These are phyloP conservation scores for Conticribra guillardii DNA, from an alignment of 108 stramenopile species.

Conservation along the genomic window DNA sequence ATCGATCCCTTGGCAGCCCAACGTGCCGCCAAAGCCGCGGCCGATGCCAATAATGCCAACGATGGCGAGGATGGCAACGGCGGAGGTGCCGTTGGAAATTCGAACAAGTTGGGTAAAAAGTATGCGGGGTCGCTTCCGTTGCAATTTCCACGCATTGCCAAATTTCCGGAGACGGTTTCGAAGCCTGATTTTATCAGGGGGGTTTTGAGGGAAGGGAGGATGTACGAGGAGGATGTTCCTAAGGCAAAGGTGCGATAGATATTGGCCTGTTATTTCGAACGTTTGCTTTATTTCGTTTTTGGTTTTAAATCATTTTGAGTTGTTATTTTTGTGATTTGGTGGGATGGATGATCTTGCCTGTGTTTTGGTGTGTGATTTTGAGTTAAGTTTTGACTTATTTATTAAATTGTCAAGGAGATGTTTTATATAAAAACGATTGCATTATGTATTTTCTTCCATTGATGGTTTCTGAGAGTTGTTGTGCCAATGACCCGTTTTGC, in stretches of 20 bases:
- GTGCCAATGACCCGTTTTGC: too few species aligned
- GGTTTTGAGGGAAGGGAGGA: constrained; percentile 58
- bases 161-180: constrained; percentile 74
- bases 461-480: too few species aligned
- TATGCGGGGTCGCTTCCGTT: constrained; percentile 5
- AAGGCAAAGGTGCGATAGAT: constrained; percentile 55
- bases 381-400: too few species aligned
- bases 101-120: not conserved
- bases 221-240: constrained; percentile 85
- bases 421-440: too few species aligned
- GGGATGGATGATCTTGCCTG: too few species aligned
- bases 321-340: too few species aligned
- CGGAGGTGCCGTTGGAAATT: too few species aligned
- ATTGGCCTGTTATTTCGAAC: constrained; percentile 10
- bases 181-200: constrained; percentile 54
- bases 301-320: not conserved
- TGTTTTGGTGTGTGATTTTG: too few species aligned
- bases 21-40: constrained; percentile 8
- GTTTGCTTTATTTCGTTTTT: not conserved
- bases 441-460: too few species aligned
- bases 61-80: not conserved
- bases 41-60: not conserved
- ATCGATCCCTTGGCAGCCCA: constrained; percentile 47
- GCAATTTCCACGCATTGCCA: constrained; percentile 73
- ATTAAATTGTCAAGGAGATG: too few species aligned